These are phyloP conservation scores for Kregervanrija delftensis DNA, from an alignment of 805 yeast genomes.

Conservation along the genomic window DNA sequence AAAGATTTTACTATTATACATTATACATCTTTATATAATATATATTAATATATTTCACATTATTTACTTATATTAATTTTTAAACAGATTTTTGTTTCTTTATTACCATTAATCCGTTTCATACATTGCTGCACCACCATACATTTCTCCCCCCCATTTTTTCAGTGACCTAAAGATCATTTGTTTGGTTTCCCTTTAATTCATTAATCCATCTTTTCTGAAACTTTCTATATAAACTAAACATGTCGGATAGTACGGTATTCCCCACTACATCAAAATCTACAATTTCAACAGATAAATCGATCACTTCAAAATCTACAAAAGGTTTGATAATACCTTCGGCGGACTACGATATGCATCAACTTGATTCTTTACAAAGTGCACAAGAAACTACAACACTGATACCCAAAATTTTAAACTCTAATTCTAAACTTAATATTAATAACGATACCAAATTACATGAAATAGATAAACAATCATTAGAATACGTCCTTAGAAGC, in stretches of 20 bases:
- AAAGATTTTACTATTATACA: too few species aligned
- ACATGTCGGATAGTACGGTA: not conserved
- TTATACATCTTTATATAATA: too few species aligned
- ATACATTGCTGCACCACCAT: too few species aligned
- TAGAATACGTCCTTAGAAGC: conserved; percentile 73
- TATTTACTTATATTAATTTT: too few species aligned
- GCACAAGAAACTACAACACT: not conserved
- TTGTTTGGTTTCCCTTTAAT: not conserved
- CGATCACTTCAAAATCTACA: not conserved
- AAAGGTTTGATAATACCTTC: conserved; percentile 7
- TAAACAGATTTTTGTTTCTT: too few species aligned
- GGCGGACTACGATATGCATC: conserved; percentile 3
- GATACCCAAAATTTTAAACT: not conserved
- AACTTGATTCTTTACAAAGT: conserved; percentile 2
- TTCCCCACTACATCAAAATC: too few species aligned
- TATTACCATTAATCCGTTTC: too few species aligned
- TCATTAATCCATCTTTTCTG: not conserved
- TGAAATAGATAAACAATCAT: conserved; percentile 55
- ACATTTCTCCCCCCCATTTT: not conserved
- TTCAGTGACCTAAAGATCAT: conserved; percentile 1
- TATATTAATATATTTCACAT: too few species aligned
- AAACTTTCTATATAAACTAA: not conserved
- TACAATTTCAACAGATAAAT: too few species aligned
- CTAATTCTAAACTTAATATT: not conserved
- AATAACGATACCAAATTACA: not conserved